Base-by-base conservation (phyloP, 2,329 filamentous ascomycete species). In the Xylariomycetidae sp. region DNA sequence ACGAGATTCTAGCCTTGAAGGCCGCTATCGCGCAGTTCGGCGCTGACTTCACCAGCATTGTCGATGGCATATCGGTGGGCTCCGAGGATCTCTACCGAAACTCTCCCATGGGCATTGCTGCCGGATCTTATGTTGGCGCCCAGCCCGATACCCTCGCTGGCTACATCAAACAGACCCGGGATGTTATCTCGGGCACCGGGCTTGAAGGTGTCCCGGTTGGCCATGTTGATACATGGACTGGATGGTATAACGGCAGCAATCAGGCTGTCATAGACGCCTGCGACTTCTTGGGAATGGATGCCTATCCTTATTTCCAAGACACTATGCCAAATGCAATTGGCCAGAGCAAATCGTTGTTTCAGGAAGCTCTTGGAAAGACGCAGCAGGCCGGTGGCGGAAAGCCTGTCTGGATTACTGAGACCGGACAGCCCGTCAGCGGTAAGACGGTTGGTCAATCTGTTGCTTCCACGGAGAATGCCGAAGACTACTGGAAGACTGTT, bases 161-260 rank as follows among this genome's bases (percentile, higher is more conserved):
- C 37, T 92, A 88, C 64, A 87, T 94, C 67, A 60, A 70, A 38
- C 67, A 83, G 56, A 79, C 85, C 39, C 77, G 80, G 42, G 59
- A 67, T 17, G 68, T 75, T 41, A 75, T 94, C 52, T 54, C 72
- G 17, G 75, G 74, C 39, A 88, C 85, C 11, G 54, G 64, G 30
- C 65, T 85, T 16, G 63, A 70, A 23, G 62, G 63, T 16, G 72
- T 67, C 28, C 68, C 76, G 13, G 68, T 94, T 40, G 88, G 88
- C 33, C 88, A 94, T 62, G 88, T 94, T 56, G 88, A 94, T 57
- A 94, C 88, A 32, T 94, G 87, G 87, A 88, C 82, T 22, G 77
- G 77, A 33, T 89, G 79, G 70, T 77, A 78, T 56, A 88, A 94
- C 60, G 60, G 63, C 32, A 76, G 80, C 53, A 94, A 90, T 72